These are phyloP conservation scores for Combretum micranthum DNA, from an alignment of 345 rosid genomes.

Conservation along the genomic window DNA sequence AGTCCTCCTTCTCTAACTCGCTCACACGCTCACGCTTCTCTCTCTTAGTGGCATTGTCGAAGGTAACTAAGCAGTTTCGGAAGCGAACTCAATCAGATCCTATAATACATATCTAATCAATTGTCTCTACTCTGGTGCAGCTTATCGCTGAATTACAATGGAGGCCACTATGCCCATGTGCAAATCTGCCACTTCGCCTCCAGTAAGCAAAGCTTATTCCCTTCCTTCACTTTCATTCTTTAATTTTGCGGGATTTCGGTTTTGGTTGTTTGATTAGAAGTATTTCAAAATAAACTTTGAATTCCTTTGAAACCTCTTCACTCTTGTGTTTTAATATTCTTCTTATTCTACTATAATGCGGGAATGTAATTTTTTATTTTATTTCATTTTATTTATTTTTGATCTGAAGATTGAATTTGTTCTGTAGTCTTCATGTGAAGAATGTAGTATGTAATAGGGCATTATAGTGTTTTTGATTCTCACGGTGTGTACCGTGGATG, in stretches of 20 bases:
- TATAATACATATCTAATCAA: not conserved
- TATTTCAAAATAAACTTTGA: not conserved
- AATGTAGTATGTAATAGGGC: too few species aligned
- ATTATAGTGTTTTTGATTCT: too few species aligned
- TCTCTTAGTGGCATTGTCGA: not conserved
- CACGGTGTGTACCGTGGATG: too few species aligned
- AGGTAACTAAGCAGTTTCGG: not conserved
- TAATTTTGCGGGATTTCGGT: not conserved
- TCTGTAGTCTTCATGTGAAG: too few species aligned
- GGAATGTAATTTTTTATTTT: too few species aligned
- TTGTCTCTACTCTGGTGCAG: constrained; percentile 2
- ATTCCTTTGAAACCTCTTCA: too few species aligned
- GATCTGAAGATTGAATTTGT: too few species aligned
- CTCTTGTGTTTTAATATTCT: too few species aligned
- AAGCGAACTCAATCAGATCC: not conserved
- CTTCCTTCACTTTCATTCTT: not conserved
- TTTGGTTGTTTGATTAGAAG: not conserved
- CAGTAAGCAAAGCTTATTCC: constrained; percentile 33
- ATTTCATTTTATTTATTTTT: too few species aligned
- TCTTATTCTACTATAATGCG: too few species aligned
- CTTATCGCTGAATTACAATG: constrained; percentile 23
- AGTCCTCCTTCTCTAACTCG: not conserved
- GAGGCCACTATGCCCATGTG: constrained; percentile 60
- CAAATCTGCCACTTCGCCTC: constrained; percentile 49
- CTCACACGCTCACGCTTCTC: not conserved